Conservation (phyloP, 139 green algal genomes). For the Spirogloea muscicola region DNA sequence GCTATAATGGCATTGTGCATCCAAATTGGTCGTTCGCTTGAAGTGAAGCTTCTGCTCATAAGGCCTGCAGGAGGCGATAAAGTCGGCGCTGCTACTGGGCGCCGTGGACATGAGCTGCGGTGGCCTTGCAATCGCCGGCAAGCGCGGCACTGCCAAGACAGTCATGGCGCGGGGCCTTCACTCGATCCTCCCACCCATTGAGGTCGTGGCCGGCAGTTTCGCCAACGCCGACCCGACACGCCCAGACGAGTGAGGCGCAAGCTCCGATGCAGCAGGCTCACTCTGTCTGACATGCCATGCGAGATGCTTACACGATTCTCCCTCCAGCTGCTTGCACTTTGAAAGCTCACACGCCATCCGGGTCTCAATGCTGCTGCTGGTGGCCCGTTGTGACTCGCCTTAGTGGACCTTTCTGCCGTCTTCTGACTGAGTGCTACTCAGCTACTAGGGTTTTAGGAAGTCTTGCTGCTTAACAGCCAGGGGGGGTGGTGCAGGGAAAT, state of each 20-base stretch:
- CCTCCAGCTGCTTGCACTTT: no score
- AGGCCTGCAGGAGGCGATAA: slow-evolving; percentile 82
- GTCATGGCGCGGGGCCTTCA: slow-evolving; percentile 96
- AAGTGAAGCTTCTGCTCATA: background rate
- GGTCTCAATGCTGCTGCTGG: no score
- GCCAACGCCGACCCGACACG: slow-evolving; percentile 93
- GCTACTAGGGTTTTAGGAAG: no score
- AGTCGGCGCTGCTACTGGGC: slow-evolving; percentile 93
- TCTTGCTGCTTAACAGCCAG: no score
- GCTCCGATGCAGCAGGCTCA: no score
- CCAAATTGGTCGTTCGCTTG: background rate
- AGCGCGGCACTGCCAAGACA: slow-evolving; percentile 91
- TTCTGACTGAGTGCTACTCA: no score
- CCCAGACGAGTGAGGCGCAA: slow-evolving; percentile 80
- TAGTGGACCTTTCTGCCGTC: no score
- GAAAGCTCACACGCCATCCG: no score
- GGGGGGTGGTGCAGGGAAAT: no score
- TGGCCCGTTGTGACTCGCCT: no score
- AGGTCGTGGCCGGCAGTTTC: slow-evolving; percentile 83
- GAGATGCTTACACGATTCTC: no score
- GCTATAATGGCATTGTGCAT: background rate
- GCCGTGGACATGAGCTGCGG: slow-evolving; percentile 85
- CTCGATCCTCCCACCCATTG: slow-evolving; percentile 92
- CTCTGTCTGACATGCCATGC: no score
- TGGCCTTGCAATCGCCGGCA: slow-evolving; percentile 88